A percentile compares a stretch with the other conserved stretches of the same genome.
Evolutionary conservation across 2,329 filamentous ascomycete genomes (phyloP).

Genomic region (Curvularia lunata): DNA sequence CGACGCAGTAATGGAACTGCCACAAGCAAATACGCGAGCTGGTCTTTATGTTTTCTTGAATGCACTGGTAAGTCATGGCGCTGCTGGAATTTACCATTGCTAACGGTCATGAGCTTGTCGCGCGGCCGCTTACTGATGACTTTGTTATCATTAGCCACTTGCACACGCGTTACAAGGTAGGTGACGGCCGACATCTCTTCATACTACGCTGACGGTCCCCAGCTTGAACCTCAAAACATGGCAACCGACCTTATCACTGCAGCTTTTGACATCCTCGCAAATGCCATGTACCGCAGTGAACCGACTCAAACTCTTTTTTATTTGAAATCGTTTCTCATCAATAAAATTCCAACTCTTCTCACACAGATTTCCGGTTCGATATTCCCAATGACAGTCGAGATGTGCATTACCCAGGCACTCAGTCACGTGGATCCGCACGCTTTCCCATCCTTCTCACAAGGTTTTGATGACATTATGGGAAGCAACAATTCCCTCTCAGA

Average conservation of each 20-base stretch:
- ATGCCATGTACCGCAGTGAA: constrained; percentile 77
- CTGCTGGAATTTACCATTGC: constrained; percentile 10
- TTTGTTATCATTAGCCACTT: constrained; percentile 77
- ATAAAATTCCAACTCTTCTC: constrained; percentile 70
- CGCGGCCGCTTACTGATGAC: constrained; percentile 84
- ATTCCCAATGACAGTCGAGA: constrained; percentile 66
- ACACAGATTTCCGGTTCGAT: constrained; percentile 63
- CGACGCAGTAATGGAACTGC: constrained; percentile 68
- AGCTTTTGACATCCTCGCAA: constrained; percentile 87
- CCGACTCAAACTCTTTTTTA: constrained; percentile 68
- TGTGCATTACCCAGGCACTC: constrained; percentile 71
- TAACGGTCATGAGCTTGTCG: constrained; percentile 70
- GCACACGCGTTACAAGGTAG: constrained; percentile 81
- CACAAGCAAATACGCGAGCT: constrained; percentile 75
- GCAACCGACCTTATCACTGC: constrained; percentile 84
- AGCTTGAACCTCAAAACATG: constrained; percentile 78
- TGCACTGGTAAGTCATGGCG: constrained; percentile 66
- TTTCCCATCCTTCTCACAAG: constrained; percentile 69
- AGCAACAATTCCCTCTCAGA: constrained; percentile 65
- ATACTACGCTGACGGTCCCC: constrained; percentile 35
- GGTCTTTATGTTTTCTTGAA: constrained; percentile 87
- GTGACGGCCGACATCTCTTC: not conserved
- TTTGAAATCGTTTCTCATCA: constrained; percentile 84
- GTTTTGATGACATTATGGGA: constrained; percentile 64
- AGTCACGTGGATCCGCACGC: constrained; percentile 66